Evolutionary conservation across 2,329 filamentous ascomycete genomes (phyloP), one percentile per base, ranked within the genome.

Genomic region (Magnaporthiopsis incrustans): DNA sequence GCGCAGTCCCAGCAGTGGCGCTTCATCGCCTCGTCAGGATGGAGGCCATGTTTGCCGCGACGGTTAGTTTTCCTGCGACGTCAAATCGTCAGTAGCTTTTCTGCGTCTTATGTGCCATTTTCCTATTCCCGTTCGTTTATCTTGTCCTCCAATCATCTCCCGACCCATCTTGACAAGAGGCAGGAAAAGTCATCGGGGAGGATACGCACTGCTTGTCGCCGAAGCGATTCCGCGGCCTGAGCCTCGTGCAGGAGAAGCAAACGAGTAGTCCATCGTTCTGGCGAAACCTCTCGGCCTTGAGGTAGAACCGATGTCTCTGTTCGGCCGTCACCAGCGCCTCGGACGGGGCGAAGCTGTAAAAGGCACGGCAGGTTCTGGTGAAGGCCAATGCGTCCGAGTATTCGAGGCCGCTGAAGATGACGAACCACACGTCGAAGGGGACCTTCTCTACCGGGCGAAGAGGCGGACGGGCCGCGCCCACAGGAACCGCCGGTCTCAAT

Each of bases 361-460:
- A 53, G 62, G 18, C 4, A 10, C 38, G 58, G 56, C 53, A 66
- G 57, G 61, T 56, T 22, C 4, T 2, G 25, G 58, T 38, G 33
- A 68, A 62, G 63, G 33, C 18, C 15, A 65, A 62, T 33, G 64
- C 59, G 35, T 65, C 38, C 32, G 12, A 22, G 60, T 64, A 67
- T 53, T 61, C 59, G 62, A 67, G 66, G 57, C 61, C 11, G 35
- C 35, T 11, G 25, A 59, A 1, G 38, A 68, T 26, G 15, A 27
- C n/a, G 30, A 60, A 27, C 59, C 67, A 35, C 35, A 68, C 12
- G 14, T 68, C 67, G 57, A 63, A 30, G 63, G 67, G 64, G 32
- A 67, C 33, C 56, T 62, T 61, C 12, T 60, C 22, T 15, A 32
- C 22, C 18, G 44, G 7, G 44, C 18, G 44, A 22, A n/a, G 18